Evolutionary conservation across 2,329 filamentous ascomycete species (phyloP).

Genomic region (Trichoderma pleuroti): DNA sequence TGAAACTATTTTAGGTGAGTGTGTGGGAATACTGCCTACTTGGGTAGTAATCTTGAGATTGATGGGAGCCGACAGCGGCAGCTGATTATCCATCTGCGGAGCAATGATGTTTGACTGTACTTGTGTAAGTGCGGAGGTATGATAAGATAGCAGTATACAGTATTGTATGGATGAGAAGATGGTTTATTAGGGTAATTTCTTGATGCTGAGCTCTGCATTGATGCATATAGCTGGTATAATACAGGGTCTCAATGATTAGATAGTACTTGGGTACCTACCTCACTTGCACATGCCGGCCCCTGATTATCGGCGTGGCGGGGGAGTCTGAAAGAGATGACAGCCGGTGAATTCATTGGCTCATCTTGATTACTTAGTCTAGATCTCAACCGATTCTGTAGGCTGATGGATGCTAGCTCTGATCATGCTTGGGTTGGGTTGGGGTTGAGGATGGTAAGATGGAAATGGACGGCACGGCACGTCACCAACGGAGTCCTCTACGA

Average conservation of each 20-base stretch:
- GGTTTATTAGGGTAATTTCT: neutral
- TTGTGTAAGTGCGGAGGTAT: neutral
- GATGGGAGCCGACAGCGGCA: neutral
- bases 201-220: neutral
- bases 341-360: neutral
- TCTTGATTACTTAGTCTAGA: neutral
- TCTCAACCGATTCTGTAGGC: neutral
- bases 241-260: neutral
- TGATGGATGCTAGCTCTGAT: neutral
- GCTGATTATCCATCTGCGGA: neutral
- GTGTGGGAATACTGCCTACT: neutral
- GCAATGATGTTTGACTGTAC: neutral
- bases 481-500: neutral
- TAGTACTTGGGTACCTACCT: neutral
- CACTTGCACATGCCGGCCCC: neutral
- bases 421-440: neutral
- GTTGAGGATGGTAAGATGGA: neutral
- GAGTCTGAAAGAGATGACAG: neutral
- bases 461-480: neutral
- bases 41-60: constrained; percentile 9
- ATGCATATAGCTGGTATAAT: neutral
- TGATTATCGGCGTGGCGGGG: neutral
- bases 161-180: neutral
- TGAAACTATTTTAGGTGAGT: neutral
- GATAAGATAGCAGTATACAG: neutral